Conservation (phyloP, 2,329 filamentous ascomycete species). For the Biscogniauxia sp. region DNA sequence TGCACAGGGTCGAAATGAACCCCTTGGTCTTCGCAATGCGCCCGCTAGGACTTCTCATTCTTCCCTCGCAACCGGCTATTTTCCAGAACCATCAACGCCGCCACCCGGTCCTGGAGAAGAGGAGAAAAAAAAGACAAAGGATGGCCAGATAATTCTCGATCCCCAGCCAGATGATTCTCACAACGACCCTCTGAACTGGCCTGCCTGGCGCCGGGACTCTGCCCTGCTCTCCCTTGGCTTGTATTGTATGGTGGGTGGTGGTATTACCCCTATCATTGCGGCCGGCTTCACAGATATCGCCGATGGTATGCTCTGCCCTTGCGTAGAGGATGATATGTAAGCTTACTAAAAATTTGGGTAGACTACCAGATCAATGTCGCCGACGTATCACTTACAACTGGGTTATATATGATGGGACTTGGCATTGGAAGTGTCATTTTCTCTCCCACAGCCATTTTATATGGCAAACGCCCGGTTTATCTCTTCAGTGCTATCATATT, state of each 20-base stretch:
- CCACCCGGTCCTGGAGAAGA: constrained; percentile 26
- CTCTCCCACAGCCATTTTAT: constrained; percentile 88
- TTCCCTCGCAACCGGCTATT: constrained; percentile 49
- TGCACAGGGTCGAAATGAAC: constrained; percentile 54
- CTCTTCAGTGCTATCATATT: constrained; percentile 76
- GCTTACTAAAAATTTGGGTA: constrained; percentile 4
- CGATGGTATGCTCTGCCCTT: constrained; percentile 26
- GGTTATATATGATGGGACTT: constrained; percentile 81
- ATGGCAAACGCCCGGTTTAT: constrained; percentile 88
- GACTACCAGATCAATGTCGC: constrained; percentile 65
- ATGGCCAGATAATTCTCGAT: constrained; percentile 82
- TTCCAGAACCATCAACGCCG: constrained; percentile 34
- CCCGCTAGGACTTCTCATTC: constrained; percentile 58
- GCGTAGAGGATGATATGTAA: too few species aligned
- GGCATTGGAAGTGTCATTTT: constrained; percentile 81
- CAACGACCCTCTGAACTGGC: constrained; percentile 95
- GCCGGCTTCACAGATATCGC: constrained; percentile 87
- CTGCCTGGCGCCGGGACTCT: constrained; percentile 72
- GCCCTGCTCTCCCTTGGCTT: constrained; percentile 82
- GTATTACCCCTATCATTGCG: constrained; percentile 86
- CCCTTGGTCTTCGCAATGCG: constrained; percentile 56
- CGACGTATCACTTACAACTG: constrained; percentile 69
- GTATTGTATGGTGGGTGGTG: constrained; percentile 90
- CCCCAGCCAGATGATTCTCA: constrained; percentile 88
- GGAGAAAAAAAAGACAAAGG: constrained; percentile 71